These are phyloP conservation scores for Eucalyptus regnans DNA, from an alignment of 345 rosid genomes.

Conservation along the genomic window DNA sequence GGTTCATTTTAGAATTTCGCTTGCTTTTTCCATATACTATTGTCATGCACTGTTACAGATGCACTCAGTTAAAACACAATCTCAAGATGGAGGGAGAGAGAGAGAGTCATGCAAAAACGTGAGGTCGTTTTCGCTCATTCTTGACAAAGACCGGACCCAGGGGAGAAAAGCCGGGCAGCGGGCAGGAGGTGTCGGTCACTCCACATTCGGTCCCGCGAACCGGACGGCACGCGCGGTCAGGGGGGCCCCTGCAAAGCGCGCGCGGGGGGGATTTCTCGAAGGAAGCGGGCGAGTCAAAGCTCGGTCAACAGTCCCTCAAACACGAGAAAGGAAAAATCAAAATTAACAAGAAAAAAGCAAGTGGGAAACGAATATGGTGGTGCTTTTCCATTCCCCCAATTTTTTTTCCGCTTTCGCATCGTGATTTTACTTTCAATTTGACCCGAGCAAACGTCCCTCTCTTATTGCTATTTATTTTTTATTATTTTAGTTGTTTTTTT, in stretches of 20 bases:
- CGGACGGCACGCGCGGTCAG: constrained; percentile 84
- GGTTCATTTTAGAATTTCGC: not conserved
- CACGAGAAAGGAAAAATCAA: not conserved
- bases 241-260: not conserved
- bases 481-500: not conserved
- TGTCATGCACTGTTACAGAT: not conserved
- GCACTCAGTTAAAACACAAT: not conserved
- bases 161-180: not conserved
- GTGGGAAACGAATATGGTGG: not conserved
- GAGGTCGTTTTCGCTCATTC: not conserved
- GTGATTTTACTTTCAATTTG: constrained; percentile 11
- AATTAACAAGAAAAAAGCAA: not conserved
- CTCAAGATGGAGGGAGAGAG: not conserved
- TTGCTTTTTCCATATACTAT: not conserved
- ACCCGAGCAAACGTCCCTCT: not conserved
- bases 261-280: not conserved
- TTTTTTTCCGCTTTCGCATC: not conserved
- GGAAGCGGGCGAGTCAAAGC: not conserved
- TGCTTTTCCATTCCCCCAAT: not conserved
- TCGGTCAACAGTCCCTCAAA: not conserved
- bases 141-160: not conserved
- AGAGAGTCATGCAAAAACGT: not conserved
- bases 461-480: not conserved
- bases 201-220: constrained; percentile 18
- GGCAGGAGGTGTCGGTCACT: not conserved